Evolutionary conservation across 176 grass and related monocot genomes (phyloP), one percentile per base, ranked within the genome.

Genomic region (Panicum miliaceum): DNA sequence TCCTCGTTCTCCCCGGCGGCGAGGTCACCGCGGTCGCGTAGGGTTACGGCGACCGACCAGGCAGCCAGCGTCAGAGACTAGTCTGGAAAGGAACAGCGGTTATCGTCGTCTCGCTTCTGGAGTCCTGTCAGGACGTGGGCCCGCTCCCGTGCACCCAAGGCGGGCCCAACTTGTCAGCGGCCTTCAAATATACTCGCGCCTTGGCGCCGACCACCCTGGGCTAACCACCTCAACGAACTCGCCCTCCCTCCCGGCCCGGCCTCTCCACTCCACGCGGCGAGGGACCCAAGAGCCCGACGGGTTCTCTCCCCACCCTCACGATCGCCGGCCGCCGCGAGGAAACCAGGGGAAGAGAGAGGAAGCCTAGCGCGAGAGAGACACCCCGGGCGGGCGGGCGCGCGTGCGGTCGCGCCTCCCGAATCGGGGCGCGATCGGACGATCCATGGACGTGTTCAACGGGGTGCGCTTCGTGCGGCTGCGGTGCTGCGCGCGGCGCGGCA

Each of bases 401-500:
- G 29, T 3, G 1, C 8, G 66, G 38, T 23, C 66, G 66, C 66
- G 56, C 66, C 37, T 42, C 66, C 38, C 69, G 69, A 9, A 43
- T 43, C 40, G n/a, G 68, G 19, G 19, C 65, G 35, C 15, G 9
- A 20, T 53, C 63, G 29, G 8, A 13, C 37, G 3, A 19, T 25
- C 64, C 35, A 85, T 85, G 88, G 88, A 89, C 36, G 78, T 64
- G 43, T 89, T 86, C 78, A 73, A 86, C 25, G 88, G 47, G 6
- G 88, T 62, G 71, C 53, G 59, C 2, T 89, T 89, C 54, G 88
- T 89, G 71, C 83, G 88, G 0, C 53, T 85, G 6, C 88, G 82
- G 12, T 70, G 51, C 71, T 8, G 53, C 34, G 77, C 68, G 71
- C 82, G 82, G 0, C 63, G 52, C 0, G 67, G 25, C 70, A 85